Evolutionary conservation across 2,329 filamentous ascomycete genomes (phyloP), one percentile per base, ranked within the genome.

Genomic region (Botrytis fragariae): DNA sequence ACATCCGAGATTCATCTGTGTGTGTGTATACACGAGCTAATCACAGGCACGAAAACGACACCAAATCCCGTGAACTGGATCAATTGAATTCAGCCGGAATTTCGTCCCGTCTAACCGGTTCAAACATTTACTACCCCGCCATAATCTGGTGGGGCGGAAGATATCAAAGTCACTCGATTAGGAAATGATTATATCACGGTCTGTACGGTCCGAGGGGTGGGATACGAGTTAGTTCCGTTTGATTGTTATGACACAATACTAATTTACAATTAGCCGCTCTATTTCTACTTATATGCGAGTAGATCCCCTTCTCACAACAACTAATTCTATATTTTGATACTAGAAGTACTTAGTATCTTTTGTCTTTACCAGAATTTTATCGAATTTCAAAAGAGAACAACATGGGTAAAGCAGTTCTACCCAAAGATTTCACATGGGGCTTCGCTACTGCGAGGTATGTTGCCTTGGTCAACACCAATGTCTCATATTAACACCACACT

Each of bases 401-500:
- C 20, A 89, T 89, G 86, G 85, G 86, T 20, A 75, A 79, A 76
- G 77, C 80, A 74, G 80, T 81, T 80, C 85, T 93, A 72, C 90
- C 90, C 57, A 86, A 87, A 72, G 91, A 93, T 81, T 94, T 95
- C 82, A 83, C 89, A 74, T 94, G 92, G 92, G 92, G 92, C 71
- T 94, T 93, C 83, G 92, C 92, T 79, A 95, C 92, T 57, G 92
- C 92, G 75, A 86, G 89, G 90, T 92, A 83, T 81, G 87, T 85
- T 29, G 39, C 14, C n/a, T 57, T n/a, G 9, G 32, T 71, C 65
- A 65, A 39, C 51, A 60, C 59, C 54, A 44, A 32, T 45, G 59
- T 35, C 64, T 35, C 39, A 63, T 12, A 72, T 42, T 69, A 57
- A 63, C 35, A 35, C 39, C 69, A 18, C 25, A 57, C 8, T 80